Conservation (phyloP, 1,139 yeast genomes). For the Pichia terricola region DNA sequence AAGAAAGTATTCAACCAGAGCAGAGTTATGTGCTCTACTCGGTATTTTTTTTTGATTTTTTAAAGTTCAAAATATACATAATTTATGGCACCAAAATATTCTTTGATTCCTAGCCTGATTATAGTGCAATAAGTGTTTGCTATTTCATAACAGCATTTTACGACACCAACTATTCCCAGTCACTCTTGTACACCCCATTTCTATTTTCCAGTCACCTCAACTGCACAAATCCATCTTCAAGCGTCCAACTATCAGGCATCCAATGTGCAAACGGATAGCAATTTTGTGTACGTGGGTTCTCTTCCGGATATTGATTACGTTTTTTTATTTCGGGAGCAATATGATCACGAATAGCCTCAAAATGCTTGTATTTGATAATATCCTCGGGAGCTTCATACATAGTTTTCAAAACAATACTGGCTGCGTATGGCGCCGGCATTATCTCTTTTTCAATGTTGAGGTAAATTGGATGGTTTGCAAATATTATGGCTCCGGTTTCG, state of each 20-base stretch:
- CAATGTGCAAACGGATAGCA: constrained; percentile 49
- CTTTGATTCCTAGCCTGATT: too few species aligned
- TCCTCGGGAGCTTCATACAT: constrained; percentile 53
- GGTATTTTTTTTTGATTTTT: too few species aligned
- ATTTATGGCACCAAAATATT: too few species aligned
- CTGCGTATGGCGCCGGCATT: constrained; percentile 62
- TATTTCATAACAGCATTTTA: too few species aligned
- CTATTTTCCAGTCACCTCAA: too few species aligned
- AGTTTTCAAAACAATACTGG: constrained; percentile 47
- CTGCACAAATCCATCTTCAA: background rate
- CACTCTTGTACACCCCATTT: too few species aligned
- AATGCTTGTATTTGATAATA: constrained; percentile 51
- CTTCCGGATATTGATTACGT: background rate
- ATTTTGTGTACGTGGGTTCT: constrained; percentile 36
- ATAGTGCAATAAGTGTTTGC: too few species aligned
- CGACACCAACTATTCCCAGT: too few species aligned
- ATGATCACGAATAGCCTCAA: constrained; percentile 43
- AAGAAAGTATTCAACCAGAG: too few species aligned
- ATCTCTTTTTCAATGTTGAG: constrained; percentile 47
- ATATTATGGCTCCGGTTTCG: constrained; percentile 37
- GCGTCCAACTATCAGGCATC: constrained; percentile 12
- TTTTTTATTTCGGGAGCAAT: background rate
- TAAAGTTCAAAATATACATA: too few species aligned
- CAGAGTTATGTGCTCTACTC: too few species aligned
- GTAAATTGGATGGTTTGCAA: constrained; percentile 57